phyloP scores from a whole-genome alignment of 257 asterid genomes.

The Paulownia fortunei region DNA sequence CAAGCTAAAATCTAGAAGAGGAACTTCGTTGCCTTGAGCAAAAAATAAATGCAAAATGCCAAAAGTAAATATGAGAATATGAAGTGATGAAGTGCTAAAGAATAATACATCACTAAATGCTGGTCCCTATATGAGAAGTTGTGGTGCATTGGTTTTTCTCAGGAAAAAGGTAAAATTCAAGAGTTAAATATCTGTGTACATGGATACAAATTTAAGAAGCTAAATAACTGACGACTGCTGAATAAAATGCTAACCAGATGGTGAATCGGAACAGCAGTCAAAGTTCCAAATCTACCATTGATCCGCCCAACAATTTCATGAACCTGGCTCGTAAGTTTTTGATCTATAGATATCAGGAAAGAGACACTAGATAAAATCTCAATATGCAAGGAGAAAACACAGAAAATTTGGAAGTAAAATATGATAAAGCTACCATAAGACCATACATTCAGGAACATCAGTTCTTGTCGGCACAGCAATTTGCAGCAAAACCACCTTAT shows the following conservation, averaged over 20 bases:
- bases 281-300: conserved; percentile 94
- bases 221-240: neutral
- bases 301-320: conserved; percentile 99
- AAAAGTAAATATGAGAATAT: conserved; percentile 8
- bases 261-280: conserved; percentile 92
- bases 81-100: neutral
- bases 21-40: conserved; percentile 1
- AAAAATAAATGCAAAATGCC: conserved; percentile 8
- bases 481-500: conserved; percentile 93
- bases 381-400: conserved; percentile 6
- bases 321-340: conserved; percentile 97
- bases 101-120: conserved; percentile 3
- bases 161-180: conserved; percentile 8
- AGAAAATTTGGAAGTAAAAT: conserved; percentile 9
- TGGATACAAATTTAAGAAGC: conserved; percentile 2
- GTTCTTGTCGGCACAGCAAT: conserved; percentile 98
- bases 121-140: conserved; percentile 13
- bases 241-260: conserved; percentile 78
- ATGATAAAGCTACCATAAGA: conserved; percentile 29
- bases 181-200: neutral
- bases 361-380: conserved; percentile 25
- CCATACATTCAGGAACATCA: conserved; percentile 94
- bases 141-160: neutral
- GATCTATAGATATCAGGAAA: conserved; percentile 59
- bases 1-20: neutral